Conservation (phyloP, 805 yeast species). For the Blastobotrys robertii region DNA sequence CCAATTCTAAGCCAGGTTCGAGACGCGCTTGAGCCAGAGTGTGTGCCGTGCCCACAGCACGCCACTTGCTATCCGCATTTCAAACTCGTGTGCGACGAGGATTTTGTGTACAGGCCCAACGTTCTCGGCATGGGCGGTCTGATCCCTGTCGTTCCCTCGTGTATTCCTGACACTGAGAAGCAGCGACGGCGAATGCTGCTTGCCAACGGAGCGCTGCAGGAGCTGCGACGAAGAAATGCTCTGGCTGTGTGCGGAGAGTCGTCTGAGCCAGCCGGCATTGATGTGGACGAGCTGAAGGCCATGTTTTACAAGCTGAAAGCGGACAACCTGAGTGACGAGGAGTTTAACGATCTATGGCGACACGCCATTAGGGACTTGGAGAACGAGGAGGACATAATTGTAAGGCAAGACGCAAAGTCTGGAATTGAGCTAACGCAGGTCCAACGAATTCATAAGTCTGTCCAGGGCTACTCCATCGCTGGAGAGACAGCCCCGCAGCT, state of each 20-base stretch:
- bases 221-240: slow-evolving; percentile 63
- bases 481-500: slow-evolving; percentile 11
- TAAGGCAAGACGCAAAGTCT: slow-evolving; percentile 12
- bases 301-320: slow-evolving; percentile 17
- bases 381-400: slow-evolving; percentile 32
- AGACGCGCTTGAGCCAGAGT: slow-evolving; percentile 44
- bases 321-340: slow-evolving; percentile 34
- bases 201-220: slow-evolving; percentile 51
- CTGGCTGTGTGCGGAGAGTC: slow-evolving; percentile 40
- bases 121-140: slow-evolving; percentile 47
- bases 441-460: slow-evolving; percentile 12
- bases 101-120: slow-evolving; percentile 42
- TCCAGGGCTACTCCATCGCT: slow-evolving; percentile 11
- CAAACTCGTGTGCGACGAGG: slow-evolving; percentile 60
- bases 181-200: slow-evolving; percentile 58
- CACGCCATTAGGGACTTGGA: slow-evolving; percentile 52
- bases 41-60: slow-evolving; percentile 73
- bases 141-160: slow-evolving; percentile 52
- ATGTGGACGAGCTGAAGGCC: slow-evolving; percentile 21
- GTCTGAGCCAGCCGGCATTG: slow-evolving; percentile 29
- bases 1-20: slow-evolving; percentile 32
- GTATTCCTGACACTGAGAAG: slow-evolving; percentile 66
- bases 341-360: slow-evolving; percentile 67
- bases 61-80: slow-evolving; percentile 61
- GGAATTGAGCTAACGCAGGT: slow-evolving; percentile 6